Evolutionary conservation across 371 early-diverging fungal species (phyloP).

Genomic region (Syncephalastrum sp.): DNA sequence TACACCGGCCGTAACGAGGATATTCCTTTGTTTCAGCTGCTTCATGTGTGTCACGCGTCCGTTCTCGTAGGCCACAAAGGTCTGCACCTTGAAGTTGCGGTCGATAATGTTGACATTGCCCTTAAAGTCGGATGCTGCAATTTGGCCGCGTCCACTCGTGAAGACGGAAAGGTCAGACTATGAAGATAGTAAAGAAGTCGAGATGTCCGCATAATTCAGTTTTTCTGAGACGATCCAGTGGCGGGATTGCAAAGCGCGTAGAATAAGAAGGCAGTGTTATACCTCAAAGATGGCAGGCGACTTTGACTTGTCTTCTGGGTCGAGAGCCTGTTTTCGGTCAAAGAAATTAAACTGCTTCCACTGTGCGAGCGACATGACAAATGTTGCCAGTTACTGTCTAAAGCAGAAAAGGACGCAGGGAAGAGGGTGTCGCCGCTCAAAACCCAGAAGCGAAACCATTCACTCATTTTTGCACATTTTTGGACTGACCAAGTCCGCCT

Average conservation of each 20-base stretch:
- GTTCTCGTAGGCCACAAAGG: conserved; percentile 70
- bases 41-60: conserved; percentile 81
- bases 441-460: neutral
- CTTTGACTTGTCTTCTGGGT: conserved; percentile 54
- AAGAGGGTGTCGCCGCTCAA: neutral
- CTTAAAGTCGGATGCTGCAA: conserved; percentile 45
- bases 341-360: conserved; percentile 85
- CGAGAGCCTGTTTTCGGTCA: conserved; percentile 67
- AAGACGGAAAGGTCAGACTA: conserved; percentile 52
- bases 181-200: conserved; percentile 15
- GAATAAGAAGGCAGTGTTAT: conserved; percentile 19
- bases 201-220: conserved; percentile 12
- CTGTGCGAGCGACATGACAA: conserved; percentile 48
- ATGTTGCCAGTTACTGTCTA: neutral
- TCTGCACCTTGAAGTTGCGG: conserved; percentile 65
- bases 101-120: conserved; percentile 48
- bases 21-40: conserved; percentile 70
- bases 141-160: conserved; percentile 57
- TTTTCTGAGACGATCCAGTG: conserved; percentile 7
- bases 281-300: conserved; percentile 70
- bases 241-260: conserved; percentile 6
- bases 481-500: neutral
- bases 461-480: neutral
- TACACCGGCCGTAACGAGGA: conserved; percentile 75
- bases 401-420: conserved; percentile 1